Evolutionary conservation across 2,329 filamentous ascomycete species (phyloP), one percentile per base, ranked within the genome.

Genomic region (Cordyceps tenuipes): DNA sequence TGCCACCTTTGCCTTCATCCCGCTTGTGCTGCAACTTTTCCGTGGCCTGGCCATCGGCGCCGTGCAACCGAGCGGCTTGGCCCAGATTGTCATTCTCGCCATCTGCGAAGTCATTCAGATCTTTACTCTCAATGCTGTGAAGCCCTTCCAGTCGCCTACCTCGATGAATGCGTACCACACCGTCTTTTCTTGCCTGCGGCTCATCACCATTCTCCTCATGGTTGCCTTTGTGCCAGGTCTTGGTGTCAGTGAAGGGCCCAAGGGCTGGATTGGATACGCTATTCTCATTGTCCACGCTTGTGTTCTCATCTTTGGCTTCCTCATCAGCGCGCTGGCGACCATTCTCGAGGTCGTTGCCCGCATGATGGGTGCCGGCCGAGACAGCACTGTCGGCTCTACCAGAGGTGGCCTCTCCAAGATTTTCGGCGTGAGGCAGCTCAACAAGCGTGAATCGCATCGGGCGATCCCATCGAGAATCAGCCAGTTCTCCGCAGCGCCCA

Each of bases 161-260:
- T 97, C 93, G 31, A 99, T 99, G 94, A 97, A 97, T 70, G 85
- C 90, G 10, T 97, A 97, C 66, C 92, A 97, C 68, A 90, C 88
- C 2, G 84, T 91, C 63, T 96, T 97, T 72, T 84, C 91, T 0
- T 76, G 82, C 2, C 77, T 96, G 15, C 86, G 94, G 39, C 86
- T 97, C 36, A 75, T 90, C 52, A 88, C 88, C 0, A 82, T 91
- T 51, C 77, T 93, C 59, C 76, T 93, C 59, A 91, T 89, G 78
- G 83, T 91, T 39, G 80, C 92, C 1, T 99, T 99, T 71, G 85
- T 92, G 13, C 91, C 93, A 1, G 88, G 88, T 1, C 80, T 99
- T 3, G 87, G 85, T 23, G 86, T 97, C 5, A 82, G 83, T 0
- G 88, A 95, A 68, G 84, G 88, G 0, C 78, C 89, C 1, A 95